These are phyloP conservation scores for Wickerhamomyces strasburgensis DNA, from an alignment of 805 yeast genomes.

Conservation along the genomic window DNA sequence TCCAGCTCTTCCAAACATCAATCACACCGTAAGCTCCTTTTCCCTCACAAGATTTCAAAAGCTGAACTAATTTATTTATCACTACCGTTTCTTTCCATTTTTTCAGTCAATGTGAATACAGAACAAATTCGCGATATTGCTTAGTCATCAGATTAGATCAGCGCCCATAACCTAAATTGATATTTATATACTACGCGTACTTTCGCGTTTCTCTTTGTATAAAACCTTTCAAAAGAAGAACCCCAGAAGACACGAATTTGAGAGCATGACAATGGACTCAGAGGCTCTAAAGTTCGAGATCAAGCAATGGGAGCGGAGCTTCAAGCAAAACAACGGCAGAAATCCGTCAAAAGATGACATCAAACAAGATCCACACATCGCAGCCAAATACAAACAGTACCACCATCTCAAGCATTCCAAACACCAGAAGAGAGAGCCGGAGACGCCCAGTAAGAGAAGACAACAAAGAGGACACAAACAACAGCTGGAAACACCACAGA, in stretches of 20 bases:
- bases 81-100: no score
- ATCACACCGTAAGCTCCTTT: no score
- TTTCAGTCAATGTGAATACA: no score
- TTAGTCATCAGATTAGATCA: no score
- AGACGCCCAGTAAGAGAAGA: constrained; percentile 4
- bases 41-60: no score
- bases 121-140: no score
- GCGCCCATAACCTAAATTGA: no score
- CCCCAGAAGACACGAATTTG: no score
- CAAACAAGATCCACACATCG: constrained; percentile 33
- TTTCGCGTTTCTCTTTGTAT: no score
- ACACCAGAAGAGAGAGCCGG: neutral
- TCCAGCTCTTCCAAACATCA: neutral
- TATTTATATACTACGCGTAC: no score
- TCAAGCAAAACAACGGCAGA: constrained; percentile 34
- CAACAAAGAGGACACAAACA: neutral
- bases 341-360: constrained; percentile 46
- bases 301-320: constrained; percentile 52
- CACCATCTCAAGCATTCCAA: constrained; percentile 3
- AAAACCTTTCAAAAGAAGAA: no score
- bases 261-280: neutral
- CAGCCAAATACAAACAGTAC: constrained; percentile 22
- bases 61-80: no score
- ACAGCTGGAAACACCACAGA: constrained; percentile 19
- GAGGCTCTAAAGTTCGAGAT: constrained; percentile 35